Evolutionary conservation across 768 basidiomycete species (phyloP).

Genomic region (Crucibulum laeve): DNA sequence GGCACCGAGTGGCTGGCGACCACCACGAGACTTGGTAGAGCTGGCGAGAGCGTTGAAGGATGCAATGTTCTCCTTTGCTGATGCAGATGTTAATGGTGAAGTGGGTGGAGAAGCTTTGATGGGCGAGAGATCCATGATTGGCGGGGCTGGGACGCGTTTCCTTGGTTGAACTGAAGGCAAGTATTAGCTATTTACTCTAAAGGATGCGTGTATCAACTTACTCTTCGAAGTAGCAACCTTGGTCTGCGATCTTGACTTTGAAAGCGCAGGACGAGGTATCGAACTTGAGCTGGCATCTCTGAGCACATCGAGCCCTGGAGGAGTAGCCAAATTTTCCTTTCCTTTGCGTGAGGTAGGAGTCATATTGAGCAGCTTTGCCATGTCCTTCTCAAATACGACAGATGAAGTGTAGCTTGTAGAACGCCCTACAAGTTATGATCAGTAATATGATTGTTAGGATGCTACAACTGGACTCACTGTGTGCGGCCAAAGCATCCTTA

Average conservation of each 20-base stretch:
- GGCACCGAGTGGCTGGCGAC: conserved; percentile 1
- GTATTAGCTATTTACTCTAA: background rate
- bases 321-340: conserved; percentile 23
- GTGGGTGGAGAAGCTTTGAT: conserved; percentile 50
- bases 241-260: conserved; percentile 42
- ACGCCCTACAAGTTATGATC: conserved; percentile 28
- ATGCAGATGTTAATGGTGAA: conserved; percentile 27
- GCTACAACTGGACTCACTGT: conserved; percentile 32
- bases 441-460: background rate
- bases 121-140: conserved; percentile 38
- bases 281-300: conserved; percentile 8
- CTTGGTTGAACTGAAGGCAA: conserved; percentile 23
- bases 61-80: conserved; percentile 36
- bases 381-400: conserved; percentile 46
- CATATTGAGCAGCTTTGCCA: conserved; percentile 30
- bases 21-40: conserved; percentile 2
- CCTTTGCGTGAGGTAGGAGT: conserved; percentile 27
- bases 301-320: conserved; percentile 26
- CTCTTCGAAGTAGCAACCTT: conserved; percentile 32
- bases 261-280: conserved; percentile 15
- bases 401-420: conserved; percentile 44
- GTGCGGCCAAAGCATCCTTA: conserved; percentile 23
- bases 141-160: conserved; percentile 31
- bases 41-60: conserved; percentile 22
- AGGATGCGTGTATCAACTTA: conserved; percentile 16